Percentiles rank a stretch among this genome's conserved stretches.
Evolutionary conservation across 1,284 basidiomycete genomes (phyloP).

Genomic region (Bondarzewia mesenterica): DNA sequence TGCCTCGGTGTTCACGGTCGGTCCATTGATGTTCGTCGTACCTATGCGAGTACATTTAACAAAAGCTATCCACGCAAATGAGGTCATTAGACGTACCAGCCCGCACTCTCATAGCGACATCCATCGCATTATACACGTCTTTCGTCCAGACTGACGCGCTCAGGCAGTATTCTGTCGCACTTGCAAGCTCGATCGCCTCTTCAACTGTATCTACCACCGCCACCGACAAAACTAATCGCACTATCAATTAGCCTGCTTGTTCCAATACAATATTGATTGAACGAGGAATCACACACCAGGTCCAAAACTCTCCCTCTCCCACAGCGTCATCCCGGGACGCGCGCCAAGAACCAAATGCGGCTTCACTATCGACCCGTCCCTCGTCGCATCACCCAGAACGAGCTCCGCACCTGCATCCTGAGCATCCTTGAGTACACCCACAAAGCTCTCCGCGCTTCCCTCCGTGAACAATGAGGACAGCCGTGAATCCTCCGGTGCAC

Average conservation of each 20-base stretch:
- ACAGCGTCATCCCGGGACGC: slow-evolving; percentile 40
- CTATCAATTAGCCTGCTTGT: neutral
- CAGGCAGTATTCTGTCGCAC: slow-evolving; percentile 48
- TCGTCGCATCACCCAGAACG: slow-evolving; percentile 35
- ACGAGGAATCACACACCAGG: slow-evolving; percentile 32
- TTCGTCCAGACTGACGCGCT: slow-evolving; percentile 46
- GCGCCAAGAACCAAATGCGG: slow-evolving; percentile 46
- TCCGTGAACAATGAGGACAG: slow-evolving; percentile 41
- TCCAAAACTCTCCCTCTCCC: slow-evolving; percentile 53
- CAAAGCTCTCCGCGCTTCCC: slow-evolving; percentile 40
- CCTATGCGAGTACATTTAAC: slow-evolving; percentile 21
- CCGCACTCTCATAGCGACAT: slow-evolving; percentile 40
- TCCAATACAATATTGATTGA: slow-evolving; percentile 2
- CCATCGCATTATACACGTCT: slow-evolving; percentile 37
- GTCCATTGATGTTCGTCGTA: slow-evolving; percentile 31
- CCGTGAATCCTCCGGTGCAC: slow-evolving; percentile 21
- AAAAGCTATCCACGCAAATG: neutral
- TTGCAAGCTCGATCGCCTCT: slow-evolving; percentile 46
- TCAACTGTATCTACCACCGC: slow-evolving; percentile 40
- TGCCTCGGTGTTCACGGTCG: slow-evolving; percentile 21
- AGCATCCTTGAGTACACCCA: slow-evolving; percentile 44
- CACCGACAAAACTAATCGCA: slow-evolving; percentile 36
- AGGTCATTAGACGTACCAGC: slow-evolving; percentile 25
- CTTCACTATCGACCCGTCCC: slow-evolving; percentile 37
- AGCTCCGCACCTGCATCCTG: slow-evolving; percentile 43